Evolutionary conservation across 768 basidiomycete genomes (phyloP).

Genomic region (Obba rivulosa): DNA sequence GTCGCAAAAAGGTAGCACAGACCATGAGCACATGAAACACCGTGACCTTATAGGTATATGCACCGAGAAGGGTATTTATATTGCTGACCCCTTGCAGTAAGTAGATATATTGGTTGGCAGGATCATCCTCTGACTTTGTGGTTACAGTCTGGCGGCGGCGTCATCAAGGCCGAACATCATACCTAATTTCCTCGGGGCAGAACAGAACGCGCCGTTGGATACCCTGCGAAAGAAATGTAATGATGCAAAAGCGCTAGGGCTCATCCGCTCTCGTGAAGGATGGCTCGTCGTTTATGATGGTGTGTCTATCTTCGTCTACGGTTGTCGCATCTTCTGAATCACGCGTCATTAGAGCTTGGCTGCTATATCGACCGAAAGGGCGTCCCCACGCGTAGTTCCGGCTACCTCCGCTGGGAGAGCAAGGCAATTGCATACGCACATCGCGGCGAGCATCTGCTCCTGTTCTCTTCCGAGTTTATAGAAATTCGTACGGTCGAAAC

Average conservation of each 20-base stretch:
- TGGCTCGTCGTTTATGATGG: constrained; percentile 77
- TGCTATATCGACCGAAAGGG: constrained; percentile 74
- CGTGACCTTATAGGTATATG: constrained; percentile 45
- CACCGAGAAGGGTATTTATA: constrained; percentile 57
- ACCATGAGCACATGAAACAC: too few species aligned
- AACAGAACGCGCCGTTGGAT: constrained; percentile 34
- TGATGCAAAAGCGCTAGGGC: constrained; percentile 56
- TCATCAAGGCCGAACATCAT: constrained; percentile 36
- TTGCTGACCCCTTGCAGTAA: constrained; percentile 66
- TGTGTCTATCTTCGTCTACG: constrained; percentile 26
- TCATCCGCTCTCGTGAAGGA: constrained; percentile 45
- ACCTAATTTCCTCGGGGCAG: constrained; percentile 49
- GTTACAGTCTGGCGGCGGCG: constrained; percentile 1
- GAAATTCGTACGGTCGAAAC: constrained; percentile 65
- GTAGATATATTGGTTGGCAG: constrained; percentile 14
- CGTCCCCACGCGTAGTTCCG: constrained; percentile 50
- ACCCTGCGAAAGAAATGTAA: constrained; percentile 57
- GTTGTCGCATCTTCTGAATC: too few species aligned
- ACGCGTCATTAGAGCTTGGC: constrained; percentile 51
- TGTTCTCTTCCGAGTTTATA: constrained; percentile 71
- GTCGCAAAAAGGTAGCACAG: too few species aligned
- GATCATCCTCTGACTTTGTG: neutral
- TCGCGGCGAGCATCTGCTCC: constrained; percentile 58
- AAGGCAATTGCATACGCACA: constrained; percentile 57
- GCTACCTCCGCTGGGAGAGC: constrained; percentile 77